phyloP scores from a whole-genome alignment of 2,329 filamentous ascomycete genomes.

The Aspergillus aculeatinus region DNA sequence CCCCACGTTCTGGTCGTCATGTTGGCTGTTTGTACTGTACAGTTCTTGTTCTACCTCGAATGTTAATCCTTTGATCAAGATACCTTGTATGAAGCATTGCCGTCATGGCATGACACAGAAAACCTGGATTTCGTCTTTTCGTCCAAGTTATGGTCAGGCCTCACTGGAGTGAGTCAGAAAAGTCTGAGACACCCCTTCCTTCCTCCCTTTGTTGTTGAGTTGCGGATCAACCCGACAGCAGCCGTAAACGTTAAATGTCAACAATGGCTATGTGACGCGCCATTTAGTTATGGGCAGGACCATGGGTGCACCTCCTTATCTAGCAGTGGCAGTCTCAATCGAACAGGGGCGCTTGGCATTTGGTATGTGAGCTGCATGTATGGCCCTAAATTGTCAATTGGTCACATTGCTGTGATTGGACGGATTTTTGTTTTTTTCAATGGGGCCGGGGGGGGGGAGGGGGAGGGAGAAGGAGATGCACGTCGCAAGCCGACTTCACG shows the following conservation, averaged over 20 bases:
- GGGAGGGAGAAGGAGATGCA: background rate
- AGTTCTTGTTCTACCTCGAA: background rate
- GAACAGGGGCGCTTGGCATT: background rate
- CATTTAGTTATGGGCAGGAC: background rate
- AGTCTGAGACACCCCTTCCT: background rate
- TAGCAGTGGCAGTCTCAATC: background rate
- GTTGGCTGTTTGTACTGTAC: background rate
- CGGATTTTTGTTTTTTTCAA: too few species aligned
- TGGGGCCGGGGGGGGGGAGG: too few species aligned
- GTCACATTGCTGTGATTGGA: constrained; percentile 12
- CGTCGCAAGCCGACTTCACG: constrained; percentile 5
- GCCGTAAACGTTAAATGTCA: background rate
- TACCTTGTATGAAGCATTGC: background rate
- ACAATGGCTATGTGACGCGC: background rate
- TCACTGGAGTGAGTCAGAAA: background rate
- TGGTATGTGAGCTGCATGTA: constrained; percentile 4
- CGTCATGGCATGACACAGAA: background rate
- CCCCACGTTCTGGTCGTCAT: constrained; percentile 1
- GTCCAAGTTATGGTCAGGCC: background rate
- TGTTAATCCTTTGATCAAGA: background rate
- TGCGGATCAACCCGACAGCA: background rate
- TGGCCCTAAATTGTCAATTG: constrained; percentile 11
- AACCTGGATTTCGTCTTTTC: background rate
- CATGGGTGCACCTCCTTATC: background rate
- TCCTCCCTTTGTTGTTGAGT: background rate